phyloP scores from a whole-genome alignment of 2,329 filamentous ascomycete species.

The Simplicillium aogashimaense region DNA sequence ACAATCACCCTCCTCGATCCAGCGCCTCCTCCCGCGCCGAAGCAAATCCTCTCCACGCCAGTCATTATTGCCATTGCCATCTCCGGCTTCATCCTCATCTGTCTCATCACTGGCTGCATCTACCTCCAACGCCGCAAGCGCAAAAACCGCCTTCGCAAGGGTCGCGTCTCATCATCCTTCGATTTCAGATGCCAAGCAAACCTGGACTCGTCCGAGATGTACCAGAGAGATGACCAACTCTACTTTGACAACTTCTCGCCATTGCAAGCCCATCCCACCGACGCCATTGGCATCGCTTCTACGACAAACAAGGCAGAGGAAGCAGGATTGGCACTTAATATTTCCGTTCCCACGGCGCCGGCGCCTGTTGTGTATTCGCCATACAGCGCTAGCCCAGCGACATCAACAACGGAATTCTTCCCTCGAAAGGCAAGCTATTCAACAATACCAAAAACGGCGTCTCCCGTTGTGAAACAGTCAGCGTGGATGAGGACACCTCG shows the following conservation, averaged over 20 bases:
- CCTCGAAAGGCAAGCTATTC: too few relatives aligned
- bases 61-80: conserved; percentile 34
- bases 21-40: conserved; percentile 7
- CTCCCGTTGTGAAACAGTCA: too few relatives aligned
- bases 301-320: too few relatives aligned
- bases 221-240: neutral
- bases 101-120: conserved; percentile 25
- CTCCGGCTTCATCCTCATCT: conserved; percentile 25
- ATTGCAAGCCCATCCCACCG: too few relatives aligned
- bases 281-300: too few relatives aligned
- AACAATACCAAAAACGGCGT: too few relatives aligned
- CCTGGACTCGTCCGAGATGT: conserved; percentile 20
- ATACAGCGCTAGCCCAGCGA: too few relatives aligned
- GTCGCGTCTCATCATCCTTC: conserved; percentile 30
- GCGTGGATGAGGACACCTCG: too few relatives aligned
- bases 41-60: conserved; percentile 20
- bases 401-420: too few relatives aligned
- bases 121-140: conserved; percentile 37
- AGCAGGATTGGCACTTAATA: too few relatives aligned
- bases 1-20: conserved; percentile 23
- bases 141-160: conserved; percentile 17
- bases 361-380: too few relatives aligned
- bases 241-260: neutral
- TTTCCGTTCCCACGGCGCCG: too few relatives aligned
- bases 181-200: conserved; percentile 42